Conservation (phyloP, 805 yeast species). For the Saccharomycopsis fermentans region DNA sequence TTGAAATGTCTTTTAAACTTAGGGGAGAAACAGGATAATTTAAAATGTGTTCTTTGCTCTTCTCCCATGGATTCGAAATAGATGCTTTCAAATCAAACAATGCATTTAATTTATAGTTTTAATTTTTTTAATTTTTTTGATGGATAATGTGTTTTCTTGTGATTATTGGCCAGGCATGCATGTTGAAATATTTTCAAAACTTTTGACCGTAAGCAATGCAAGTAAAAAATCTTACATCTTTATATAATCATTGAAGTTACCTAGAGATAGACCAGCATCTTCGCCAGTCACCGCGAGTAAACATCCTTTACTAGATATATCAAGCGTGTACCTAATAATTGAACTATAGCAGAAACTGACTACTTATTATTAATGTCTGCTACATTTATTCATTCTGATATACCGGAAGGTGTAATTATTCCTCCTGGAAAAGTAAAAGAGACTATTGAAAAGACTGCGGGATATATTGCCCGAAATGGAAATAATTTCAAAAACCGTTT, state of each 20-base stretch:
- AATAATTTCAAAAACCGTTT: constrained; percentile 48
- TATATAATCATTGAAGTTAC: background rate
- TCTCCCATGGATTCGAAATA: background rate
- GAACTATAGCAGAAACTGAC: background rate
- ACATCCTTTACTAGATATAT: background rate
- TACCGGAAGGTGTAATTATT: constrained; percentile 24
- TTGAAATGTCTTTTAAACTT: constrained; percentile 42
- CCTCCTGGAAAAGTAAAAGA: constrained; percentile 45
- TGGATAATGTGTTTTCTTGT: too few relatives aligned
- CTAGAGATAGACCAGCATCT: too few relatives aligned
- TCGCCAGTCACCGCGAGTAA: too few relatives aligned
- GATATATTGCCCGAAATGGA: constrained; percentile 63
- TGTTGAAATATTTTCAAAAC: background rate
- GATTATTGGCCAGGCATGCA: too few relatives aligned
- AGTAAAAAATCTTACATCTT: background rate
- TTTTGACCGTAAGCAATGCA: background rate
- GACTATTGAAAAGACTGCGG: constrained; percentile 62
- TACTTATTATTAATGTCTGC: background rate
- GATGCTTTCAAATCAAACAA: background rate
- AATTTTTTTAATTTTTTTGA: background rate
- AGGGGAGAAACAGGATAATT: constrained; percentile 26
- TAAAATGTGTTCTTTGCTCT: constrained; percentile 35
- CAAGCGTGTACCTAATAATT: too few relatives aligned
- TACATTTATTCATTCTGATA: background rate
- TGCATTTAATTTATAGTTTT: background rate